Conservation (phyloP, 2,329 filamentous ascomycete species). For the Trichoderma arundinaceum region DNA sequence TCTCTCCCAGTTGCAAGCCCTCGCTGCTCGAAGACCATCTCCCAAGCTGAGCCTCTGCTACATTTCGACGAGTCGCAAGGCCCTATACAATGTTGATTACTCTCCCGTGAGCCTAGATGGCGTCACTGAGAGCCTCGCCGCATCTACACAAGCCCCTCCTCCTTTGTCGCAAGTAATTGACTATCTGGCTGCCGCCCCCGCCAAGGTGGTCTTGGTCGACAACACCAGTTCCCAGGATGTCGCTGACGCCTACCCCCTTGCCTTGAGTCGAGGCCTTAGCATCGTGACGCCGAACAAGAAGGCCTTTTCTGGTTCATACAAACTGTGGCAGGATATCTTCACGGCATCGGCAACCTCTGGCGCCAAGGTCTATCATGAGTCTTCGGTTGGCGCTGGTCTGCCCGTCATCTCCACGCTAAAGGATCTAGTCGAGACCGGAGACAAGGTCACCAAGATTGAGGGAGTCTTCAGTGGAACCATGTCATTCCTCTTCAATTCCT, state of each 20-base stretch:
- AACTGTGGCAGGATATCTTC: constrained; percentile 89
- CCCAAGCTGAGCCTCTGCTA: constrained; percentile 80
- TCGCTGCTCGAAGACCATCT: constrained; percentile 69
- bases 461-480: constrained; percentile 98
- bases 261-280: constrained; percentile 81
- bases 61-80: constrained; percentile 84
- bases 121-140: constrained; percentile 65
- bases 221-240: constrained; percentile 92
- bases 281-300: constrained; percentile 99
- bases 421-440: constrained; percentile 92
- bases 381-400: constrained; percentile 89
- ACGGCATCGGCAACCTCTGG: constrained; percentile 69
- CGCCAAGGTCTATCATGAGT: constrained; percentile 92
- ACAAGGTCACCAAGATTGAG: constrained; percentile 89
- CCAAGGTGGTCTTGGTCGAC: constrained; percentile 84
- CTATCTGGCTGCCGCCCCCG: constrained; percentile 78
- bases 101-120: constrained; percentile 67
- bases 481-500: constrained; percentile 98
- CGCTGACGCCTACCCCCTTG: constrained; percentile 79
- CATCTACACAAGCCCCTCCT: constrained; percentile 68
- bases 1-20: constrained; percentile 75
- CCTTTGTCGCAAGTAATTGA: constrained; percentile 72
- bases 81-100: constrained; percentile 76
- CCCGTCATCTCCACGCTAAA: constrained; percentile 92
- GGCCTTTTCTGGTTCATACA: constrained; percentile 82